phyloP scores from a whole-genome alignment of 306 rosid species.

The Prunus salicina region DNA sequence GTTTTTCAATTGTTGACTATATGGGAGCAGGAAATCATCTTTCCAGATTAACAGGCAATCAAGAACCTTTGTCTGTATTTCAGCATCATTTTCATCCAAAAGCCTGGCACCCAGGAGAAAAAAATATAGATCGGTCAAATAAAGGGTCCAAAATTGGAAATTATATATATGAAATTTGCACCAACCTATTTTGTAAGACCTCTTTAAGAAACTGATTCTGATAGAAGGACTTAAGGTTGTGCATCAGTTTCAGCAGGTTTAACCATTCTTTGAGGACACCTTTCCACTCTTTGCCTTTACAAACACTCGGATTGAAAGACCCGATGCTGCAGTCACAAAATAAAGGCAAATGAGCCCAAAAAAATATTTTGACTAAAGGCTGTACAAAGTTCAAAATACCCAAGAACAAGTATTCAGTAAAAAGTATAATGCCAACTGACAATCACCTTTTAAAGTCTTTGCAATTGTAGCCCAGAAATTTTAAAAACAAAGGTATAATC shows the following conservation, averaged over 20 bases:
- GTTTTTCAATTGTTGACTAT: conserved; percentile 67
- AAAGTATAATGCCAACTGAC: conserved; percentile 13
- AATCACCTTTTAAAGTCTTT: conserved; percentile 51
- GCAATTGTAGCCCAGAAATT: conserved; percentile 69
- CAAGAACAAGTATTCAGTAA: conserved; percentile 11
- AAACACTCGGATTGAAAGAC: conserved; percentile 59
- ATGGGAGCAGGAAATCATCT: conserved; percentile 65
- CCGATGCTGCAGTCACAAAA: conserved; percentile 60
- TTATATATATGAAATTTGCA: conserved; percentile 6
- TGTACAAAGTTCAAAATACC: background rate
- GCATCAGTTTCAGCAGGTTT: conserved; percentile 75
- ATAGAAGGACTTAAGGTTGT: conserved; percentile 60
- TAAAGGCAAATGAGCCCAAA: conserved; percentile 27
- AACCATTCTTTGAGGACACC: conserved; percentile 84
- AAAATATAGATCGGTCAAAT: background rate
- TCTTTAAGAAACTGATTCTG: conserved; percentile 67
- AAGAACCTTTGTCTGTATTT: conserved; percentile 75
- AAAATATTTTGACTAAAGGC: background rate
- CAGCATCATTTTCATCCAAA: conserved; percentile 85
- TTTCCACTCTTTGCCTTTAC: conserved; percentile 94
- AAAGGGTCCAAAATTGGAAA: background rate
- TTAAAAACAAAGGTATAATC: conserved; percentile 63
- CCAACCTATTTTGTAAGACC: conserved; percentile 76
- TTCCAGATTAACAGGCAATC: conserved; percentile 81
- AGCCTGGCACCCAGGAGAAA: conserved; percentile 51